Evolutionary conservation across 2,329 filamentous ascomycete species (phyloP), one percentile per base, ranked within the genome.

Genomic region (Monilinia fructigena): DNA sequence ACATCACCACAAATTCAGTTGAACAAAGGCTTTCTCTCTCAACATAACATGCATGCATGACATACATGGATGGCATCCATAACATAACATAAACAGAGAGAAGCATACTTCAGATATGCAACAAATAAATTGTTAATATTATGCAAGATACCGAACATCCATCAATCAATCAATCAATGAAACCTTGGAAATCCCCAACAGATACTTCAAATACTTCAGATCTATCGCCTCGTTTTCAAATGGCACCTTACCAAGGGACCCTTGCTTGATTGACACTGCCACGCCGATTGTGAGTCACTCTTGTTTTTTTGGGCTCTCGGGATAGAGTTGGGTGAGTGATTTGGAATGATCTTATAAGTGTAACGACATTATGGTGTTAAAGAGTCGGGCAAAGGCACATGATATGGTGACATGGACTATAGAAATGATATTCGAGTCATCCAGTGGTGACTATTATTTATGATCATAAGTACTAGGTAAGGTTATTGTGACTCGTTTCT

Each of bases 231-330:
- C 42, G 7, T 48, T 59, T 35, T 59, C 42, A 26, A 26, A 59
- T 48, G 42, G 14, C 31, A 35, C 26, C 42, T 59, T 48, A 14
- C 26, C 56, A 59, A 59, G 42, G 56, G 56, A 59, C 48, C 55
- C 55, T 59, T 47, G 56, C 16, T 59, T 11, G 18, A 31, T 47
- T 59, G 42, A 35, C 56, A 59, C 42, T 59, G 56, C 56, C 56
- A 59, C 56, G 26, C 55, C 55, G 42, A 20, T 35, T 35, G 20
- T 59, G 56, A 59, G 56, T 59, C 56, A 59, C 56, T 59, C 20
- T n/a, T 35, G 1, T 35, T 35, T 35, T 35, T 35, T 35, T 53
- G 11, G n/a, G 48, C 26, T 54, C 52, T 31, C 50, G 23, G 26
- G 50, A 31, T 53, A 53, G 50, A 31, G 50, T 6, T 35, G 47